Evolutionary conservation across 768 basidiomycete species (phyloP), one percentile per base, ranked within the genome.

Genomic region (Amanita phalloides): DNA sequence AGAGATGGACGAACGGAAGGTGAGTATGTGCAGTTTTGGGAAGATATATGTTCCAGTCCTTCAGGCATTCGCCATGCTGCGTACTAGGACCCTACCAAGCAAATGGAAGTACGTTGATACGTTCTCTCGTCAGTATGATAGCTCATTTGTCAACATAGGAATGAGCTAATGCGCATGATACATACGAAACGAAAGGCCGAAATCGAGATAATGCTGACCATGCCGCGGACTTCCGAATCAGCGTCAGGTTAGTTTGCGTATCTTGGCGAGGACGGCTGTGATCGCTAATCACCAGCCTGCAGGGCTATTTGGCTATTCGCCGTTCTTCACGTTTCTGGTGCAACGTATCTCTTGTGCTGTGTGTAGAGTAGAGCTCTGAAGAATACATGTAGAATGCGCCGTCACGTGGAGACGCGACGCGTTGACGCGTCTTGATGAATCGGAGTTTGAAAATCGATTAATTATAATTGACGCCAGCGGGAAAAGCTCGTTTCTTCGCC

Each of bases 101-200:
- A 71, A 71, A 58, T 91, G 89, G 89, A 85, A 78, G 90, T 82
- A 57, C 20, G 59, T 60, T 30, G 55, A 7, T 52, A 53, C 41
- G 17, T 49, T 33, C 38, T 46, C n/a, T 45, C 20, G 17, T 39
- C 41, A 23, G 17, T 35, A 48, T 33, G 4, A 10, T 32, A 26
- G 36, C 46, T 21, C 21, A 45, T 21, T 14, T 50, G 43, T 45
- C 50, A 50, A 47, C 35, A 6, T 62, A 94, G 92, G 67, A 82
- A 79, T 56, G 91, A 95, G 60, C 78, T 97, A 2, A 73, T 74
- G 63, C 72, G 80, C 56, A 90, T 96, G 78, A 65, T 97, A 33
- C 82, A 87, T 61, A 71, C 68, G 4, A 79, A 88, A n/a, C 79
- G 83, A 42, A 97, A 97, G 66, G 94, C 94, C 3, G 95, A 98